Percentiles rank a stretch among this genome's conserved stretches.
phyloP scores from a whole-genome alignment of 805 yeast species.

The Hanseniaspora meyeri region DNA sequence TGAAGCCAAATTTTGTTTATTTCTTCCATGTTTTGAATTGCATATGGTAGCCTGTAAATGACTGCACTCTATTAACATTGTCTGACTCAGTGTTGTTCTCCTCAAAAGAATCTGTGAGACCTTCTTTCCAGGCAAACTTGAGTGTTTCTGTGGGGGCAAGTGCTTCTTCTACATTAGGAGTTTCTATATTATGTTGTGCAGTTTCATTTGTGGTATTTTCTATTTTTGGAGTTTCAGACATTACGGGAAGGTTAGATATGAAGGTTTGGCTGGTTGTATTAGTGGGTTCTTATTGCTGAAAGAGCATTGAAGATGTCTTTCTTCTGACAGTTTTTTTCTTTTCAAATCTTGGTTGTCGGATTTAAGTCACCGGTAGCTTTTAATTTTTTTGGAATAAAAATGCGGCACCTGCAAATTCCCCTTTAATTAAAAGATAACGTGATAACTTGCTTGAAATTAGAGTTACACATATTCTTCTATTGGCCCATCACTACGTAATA shows the following conservation, averaged over 20 bases:
- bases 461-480: too few species aligned
- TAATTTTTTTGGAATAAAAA: too few species aligned
- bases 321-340: too few species aligned
- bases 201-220: not conserved
- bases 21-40: slow-evolving; percentile 16
- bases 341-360: too few species aligned
- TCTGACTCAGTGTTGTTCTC: not conserved
- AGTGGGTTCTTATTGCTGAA: not conserved
- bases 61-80: not conserved
- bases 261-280: not conserved
- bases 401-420: too few species aligned
- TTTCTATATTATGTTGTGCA: not conserved
- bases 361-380: too few species aligned
- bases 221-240: not conserved
- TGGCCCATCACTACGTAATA: too few species aligned
- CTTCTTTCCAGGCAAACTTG: not conserved
- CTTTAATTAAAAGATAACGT: too few species aligned
- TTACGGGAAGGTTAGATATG: not conserved
- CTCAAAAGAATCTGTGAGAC: not conserved
- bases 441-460: too few species aligned
- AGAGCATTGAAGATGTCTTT: too few species aligned
- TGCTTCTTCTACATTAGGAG: not conserved
- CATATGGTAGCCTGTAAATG: slow-evolving; percentile 7
- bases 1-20: not conserved
- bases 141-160: not conserved